Conservation (phyloP, 1,139 yeast genomes). For the Candida sojae region DNA sequence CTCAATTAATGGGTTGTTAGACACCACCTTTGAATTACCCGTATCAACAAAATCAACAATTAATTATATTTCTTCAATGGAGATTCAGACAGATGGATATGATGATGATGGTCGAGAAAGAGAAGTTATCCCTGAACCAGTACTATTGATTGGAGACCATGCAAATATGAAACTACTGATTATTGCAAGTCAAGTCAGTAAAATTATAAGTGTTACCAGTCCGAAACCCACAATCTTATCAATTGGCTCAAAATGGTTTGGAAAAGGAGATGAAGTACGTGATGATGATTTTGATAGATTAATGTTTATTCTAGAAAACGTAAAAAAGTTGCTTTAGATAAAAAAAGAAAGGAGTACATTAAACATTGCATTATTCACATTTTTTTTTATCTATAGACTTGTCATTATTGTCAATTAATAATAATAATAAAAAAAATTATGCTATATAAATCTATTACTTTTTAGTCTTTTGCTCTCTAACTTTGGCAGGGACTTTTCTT, state of each 20-base stretch:
- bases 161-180: conserved; percentile 42
- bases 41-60: conserved; percentile 35
- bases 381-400: conserved; percentile 1
- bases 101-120: conserved; percentile 13
- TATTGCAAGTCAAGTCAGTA: conserved; percentile 47
- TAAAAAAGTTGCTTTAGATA: conserved; percentile 23
- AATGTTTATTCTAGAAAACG: conserved; percentile 39
- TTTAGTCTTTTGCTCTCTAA: conserved; percentile 36
- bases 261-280: conserved; percentile 33
- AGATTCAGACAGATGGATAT: conserved; percentile 8
- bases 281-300: conserved; percentile 43
- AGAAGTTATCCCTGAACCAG: conserved; percentile 33
- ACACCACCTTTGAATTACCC: conserved; percentile 45
- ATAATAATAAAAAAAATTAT: no score
- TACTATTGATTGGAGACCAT: conserved; percentile 41
- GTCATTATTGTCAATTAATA: background rate
- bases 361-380: no score
- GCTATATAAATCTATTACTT: conserved; percentile 13
- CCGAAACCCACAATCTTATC: conserved; percentile 41
- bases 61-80: conserved; percentile 19
- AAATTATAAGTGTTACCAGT: conserved; percentile 25
- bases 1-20: conserved; percentile 39
- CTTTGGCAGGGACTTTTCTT: conserved; percentile 69
- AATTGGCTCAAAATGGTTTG: conserved; percentile 47
- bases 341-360: background rate